Conservation (phyloP, 2,329 filamentous ascomycete genomes). For the Talaromyces sp. region DNA sequence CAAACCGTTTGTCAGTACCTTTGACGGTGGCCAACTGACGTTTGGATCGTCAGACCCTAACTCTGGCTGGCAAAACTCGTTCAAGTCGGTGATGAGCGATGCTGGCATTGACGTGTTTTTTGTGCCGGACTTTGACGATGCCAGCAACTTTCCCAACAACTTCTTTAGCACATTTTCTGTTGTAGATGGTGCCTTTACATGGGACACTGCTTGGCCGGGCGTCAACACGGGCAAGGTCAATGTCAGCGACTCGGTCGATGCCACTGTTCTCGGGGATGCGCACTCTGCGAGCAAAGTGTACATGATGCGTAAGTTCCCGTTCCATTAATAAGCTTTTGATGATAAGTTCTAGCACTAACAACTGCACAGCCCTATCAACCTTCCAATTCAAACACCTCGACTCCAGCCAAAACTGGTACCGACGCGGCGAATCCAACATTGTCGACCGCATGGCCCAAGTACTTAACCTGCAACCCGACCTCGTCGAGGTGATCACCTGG, state of each 20-base stretch:
- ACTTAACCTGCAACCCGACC: conserved; percentile 29
- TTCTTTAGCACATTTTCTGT: conserved; percentile 20
- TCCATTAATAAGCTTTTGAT: not conserved
- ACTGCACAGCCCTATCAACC: conserved; percentile 20
- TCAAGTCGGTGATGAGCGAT: conserved; percentile 18
- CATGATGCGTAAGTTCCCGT: conserved; percentile 28
- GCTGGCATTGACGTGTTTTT: conserved; percentile 24
- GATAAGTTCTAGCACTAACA: not conserved
- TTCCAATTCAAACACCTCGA: conserved; percentile 35
- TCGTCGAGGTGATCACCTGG: conserved; percentile 37
- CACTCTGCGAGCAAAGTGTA: conserved; percentile 27
- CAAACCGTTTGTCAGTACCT: conserved; percentile 28
- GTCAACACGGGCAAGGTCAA: conserved; percentile 15
- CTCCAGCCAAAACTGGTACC: conserved; percentile 27
- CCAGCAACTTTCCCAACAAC: conserved; percentile 13
- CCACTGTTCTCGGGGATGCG: conserved; percentile 23
- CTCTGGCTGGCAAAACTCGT: conserved; percentile 5
- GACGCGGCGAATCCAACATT: conserved; percentile 32
- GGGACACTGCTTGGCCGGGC: conserved; percentile 31
- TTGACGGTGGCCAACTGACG: conserved; percentile 21
- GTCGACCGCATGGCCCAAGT: conserved; percentile 24
- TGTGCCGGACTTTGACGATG: conserved; percentile 25
- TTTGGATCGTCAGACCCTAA: conserved; percentile 17
- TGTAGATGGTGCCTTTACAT: conserved; percentile 32
- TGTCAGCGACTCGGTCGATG: conserved; percentile 24